Percentiles rank a stretch among this genome's conserved stretches.
phyloP scores from a whole-genome alignment of 1,139 yeast genomes.

The Spencermartinsiella ligniputridi region DNA sequence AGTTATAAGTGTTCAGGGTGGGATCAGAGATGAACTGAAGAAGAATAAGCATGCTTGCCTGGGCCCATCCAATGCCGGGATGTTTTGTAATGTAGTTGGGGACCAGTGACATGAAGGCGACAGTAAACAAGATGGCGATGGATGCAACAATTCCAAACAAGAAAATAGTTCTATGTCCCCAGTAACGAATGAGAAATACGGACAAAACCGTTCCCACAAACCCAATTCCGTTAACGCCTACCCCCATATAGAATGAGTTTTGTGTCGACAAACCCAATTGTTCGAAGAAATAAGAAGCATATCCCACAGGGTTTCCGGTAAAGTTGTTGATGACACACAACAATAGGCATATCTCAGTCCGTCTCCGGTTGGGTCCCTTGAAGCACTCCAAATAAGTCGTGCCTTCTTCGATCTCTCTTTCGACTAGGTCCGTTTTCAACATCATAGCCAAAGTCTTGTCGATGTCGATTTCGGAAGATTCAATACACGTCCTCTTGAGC shows the following conservation, averaged over 20 bases:
- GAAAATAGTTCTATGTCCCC: constrained; percentile 49
- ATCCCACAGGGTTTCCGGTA: constrained; percentile 41
- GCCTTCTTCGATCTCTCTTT: constrained; percentile 34
- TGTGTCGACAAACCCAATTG: constrained; percentile 16
- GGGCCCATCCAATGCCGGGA: constrained; percentile 21
- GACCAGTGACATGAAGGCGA: constrained; percentile 8
- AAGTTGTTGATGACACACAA: constrained; percentile 46
- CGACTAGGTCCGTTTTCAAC: constrained; percentile 44
- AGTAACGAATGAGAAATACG: constrained; percentile 44
- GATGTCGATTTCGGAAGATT: constrained; percentile 33
- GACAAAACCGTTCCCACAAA: constrained; percentile 49
- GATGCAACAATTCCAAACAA: constrained; percentile 41
- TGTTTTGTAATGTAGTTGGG: constrained; percentile 8
- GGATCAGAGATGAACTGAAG: constrained; percentile 43
- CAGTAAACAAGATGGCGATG: constrained; percentile 36
- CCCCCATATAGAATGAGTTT: constrained; percentile 15
- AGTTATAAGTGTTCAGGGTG: constrained; percentile 54
- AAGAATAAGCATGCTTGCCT: constrained; percentile 22
- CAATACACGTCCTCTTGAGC: constrained; percentile 28
- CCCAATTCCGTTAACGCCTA: constrained; percentile 39
- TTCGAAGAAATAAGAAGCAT: constrained; percentile 18
- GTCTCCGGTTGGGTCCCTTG: constrained; percentile 44
- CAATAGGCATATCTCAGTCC: constrained; percentile 49
- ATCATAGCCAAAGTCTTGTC: constrained; percentile 38
- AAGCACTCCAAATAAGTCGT: constrained; percentile 45